Evolutionary conservation across 345 rosid species (phyloP), one percentile per base, ranked within the genome.

Genomic region (Acer yangbiense): DNA sequence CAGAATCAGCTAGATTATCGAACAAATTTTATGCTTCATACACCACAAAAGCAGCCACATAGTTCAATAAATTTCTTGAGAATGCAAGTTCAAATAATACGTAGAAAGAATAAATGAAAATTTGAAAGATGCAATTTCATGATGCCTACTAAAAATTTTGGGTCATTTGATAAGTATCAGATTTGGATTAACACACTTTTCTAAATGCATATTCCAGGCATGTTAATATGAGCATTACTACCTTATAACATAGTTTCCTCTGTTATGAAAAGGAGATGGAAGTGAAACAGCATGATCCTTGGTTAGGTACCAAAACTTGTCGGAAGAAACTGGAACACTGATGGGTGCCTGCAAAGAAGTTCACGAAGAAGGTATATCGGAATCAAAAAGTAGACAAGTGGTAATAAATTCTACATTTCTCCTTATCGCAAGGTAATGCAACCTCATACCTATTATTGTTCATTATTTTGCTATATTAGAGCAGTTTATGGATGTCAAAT

Each of bases 171-270:
- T 46, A n/a, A 25, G 17, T 18, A 65, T 27, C 67, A 39, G 61
- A 67, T 63, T 35, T 29, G 27, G 29, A 63, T 73, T 64, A 32
- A 18, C 14, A 57, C 2, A 64, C 17, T 46, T 64, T 66, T 46
- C 35, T 23, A 70, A 39, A 39, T 62, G 58, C 18, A 69, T 64
- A 71, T 67, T 61, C 61, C 52, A 68, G 16, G 63, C 71, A 74
- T 16, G n/a, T 20, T 60, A 60, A 44, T 20, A 10, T 3, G 43
- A 71, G 61, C 65, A 72, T 65, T 55, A 72, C 58, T 86, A 95
- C 98, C 98, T 93, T 82, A 95, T 91, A 73, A 95, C 90, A 82
- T 92, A 95, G 86, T 95, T 95, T 70, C 97, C 98, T 68, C 78
- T 85, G 86, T 95, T 95, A 84, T 91, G 87, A 83, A 95, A 95